These are phyloP conservation scores for Ajuga chamaepitys DNA, from an alignment of 257 asterid species.

Conservation along the genomic window DNA sequence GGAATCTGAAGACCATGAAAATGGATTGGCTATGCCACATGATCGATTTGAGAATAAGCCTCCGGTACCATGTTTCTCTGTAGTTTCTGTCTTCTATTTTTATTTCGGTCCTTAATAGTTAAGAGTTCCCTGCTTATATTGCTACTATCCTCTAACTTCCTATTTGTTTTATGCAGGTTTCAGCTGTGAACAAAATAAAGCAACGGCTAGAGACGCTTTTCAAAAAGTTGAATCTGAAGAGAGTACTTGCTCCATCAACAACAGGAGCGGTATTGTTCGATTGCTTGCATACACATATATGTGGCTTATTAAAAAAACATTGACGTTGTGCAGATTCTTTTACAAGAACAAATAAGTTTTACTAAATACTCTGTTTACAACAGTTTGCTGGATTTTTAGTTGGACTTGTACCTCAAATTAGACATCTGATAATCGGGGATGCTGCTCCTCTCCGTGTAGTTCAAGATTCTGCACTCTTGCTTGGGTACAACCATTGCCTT, in stretches of 20 bases:
- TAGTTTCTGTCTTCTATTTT: no score
- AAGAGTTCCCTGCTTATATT: no score
- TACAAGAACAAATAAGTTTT: neutral
- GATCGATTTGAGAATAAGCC: slow-evolving; percentile 25
- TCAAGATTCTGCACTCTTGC: slow-evolving; percentile 53
- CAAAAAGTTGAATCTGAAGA: slow-evolving; percentile 59
- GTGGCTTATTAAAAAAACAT: neutral
- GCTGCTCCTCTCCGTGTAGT: slow-evolving; percentile 66
- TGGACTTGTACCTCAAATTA: slow-evolving; percentile 66
- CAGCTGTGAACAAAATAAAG: slow-evolving; percentile 30
- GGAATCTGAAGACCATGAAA: slow-evolving; percentile 29
- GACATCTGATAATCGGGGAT: slow-evolving; percentile 55
- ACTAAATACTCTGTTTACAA: neutral
- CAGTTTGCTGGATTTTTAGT: slow-evolving; percentile 72
- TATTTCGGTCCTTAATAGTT: no score
- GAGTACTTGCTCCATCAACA: slow-evolving; percentile 75
- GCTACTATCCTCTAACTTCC: no score
- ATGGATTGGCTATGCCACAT: slow-evolving; percentile 30
- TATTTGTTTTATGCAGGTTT: slow-evolving; percentile 29
- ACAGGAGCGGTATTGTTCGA: slow-evolving; percentile 56
- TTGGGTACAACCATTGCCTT: slow-evolving; percentile 44
- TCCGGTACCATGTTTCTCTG: slow-evolving; percentile 31
- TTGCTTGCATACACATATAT: neutral
- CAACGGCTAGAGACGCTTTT: slow-evolving; percentile 26
- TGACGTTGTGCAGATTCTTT: neutral